Percentiles rank a stretch among this genome's conserved stretches.
These are phyloP conservation scores for Talaromyces sp. DNA, from an alignment of 2,329 filamentous ascomycete genomes.

Conservation along the genomic window DNA sequence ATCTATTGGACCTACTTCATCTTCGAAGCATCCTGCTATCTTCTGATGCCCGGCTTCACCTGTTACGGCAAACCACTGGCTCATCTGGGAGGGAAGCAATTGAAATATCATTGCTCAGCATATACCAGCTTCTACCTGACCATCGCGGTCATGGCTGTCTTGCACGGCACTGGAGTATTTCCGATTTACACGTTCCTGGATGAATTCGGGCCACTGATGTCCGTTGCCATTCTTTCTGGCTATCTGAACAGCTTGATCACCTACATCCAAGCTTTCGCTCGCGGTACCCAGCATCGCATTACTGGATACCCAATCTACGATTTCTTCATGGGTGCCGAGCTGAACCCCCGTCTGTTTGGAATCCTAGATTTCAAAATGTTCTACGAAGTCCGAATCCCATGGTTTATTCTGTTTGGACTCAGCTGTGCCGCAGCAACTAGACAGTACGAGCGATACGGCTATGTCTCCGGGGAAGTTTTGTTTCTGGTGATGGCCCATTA, in stretches of 20 bases:
- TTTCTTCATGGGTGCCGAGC: constrained; percentile 87
- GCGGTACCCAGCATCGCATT: constrained; percentile 88
- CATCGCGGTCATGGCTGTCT: constrained; percentile 64
- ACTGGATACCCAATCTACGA: constrained; percentile 79
- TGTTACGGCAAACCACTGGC: constrained; percentile 84
- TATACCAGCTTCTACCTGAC: constrained; percentile 84
- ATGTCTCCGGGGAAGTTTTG: constrained; percentile 76
- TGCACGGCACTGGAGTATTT: constrained; percentile 84
- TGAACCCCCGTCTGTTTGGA: constrained; percentile 81
- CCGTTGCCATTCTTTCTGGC: constrained; percentile 87
- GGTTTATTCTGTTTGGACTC: constrained; percentile 84
- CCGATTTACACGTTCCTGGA: constrained; percentile 87
- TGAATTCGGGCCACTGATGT: constrained; percentile 90
- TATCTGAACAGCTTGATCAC: constrained; percentile 79
- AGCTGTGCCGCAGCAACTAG: constrained; percentile 64
- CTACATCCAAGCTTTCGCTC: constrained; percentile 79
- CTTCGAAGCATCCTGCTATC: constrained; percentile 79
- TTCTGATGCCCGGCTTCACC: constrained; percentile 82
- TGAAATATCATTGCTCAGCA: constrained; percentile 92
- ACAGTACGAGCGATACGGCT: constrained; percentile 84
- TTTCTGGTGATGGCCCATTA: constrained; percentile 88
- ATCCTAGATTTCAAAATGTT: constrained; percentile 94
- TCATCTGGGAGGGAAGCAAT: constrained; percentile 77
- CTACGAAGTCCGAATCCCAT: constrained; percentile 89
- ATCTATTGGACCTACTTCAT: constrained; percentile 95